phyloP scores from a whole-genome alignment of 2,329 filamentous ascomycete genomes.

The Colletotrichum spinosum region DNA sequence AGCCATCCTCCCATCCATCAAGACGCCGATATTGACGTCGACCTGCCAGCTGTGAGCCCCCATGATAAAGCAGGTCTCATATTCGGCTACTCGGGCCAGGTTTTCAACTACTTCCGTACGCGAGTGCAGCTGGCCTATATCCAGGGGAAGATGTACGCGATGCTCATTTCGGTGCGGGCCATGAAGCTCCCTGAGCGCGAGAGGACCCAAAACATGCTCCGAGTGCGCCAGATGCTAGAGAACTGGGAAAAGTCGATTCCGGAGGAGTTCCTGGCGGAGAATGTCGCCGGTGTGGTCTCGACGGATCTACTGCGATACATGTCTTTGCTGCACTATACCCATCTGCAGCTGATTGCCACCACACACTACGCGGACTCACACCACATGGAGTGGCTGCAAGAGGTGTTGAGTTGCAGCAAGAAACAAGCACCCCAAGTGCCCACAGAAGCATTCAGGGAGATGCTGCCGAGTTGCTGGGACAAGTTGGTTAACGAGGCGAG shows the following conservation, averaged over 20 bases:
- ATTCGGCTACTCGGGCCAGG: slow-evolving; percentile 10
- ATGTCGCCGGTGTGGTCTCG: neutral
- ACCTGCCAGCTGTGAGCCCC: slow-evolving; percentile 20
- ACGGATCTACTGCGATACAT: slow-evolving; percentile 19
- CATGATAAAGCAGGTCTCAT: slow-evolving; percentile 24
- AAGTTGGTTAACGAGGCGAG: slow-evolving; percentile 25
- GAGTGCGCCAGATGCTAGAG: slow-evolving; percentile 23
- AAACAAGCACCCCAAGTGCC: neutral
- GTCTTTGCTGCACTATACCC: slow-evolving; percentile 26
- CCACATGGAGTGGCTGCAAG: slow-evolving; percentile 28
- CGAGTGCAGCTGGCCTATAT: slow-evolving; percentile 31
- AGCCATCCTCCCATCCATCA: slow-evolving; percentile 30
- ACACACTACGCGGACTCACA: slow-evolving; percentile 29
- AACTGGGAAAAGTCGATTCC: slow-evolving; percentile 27
- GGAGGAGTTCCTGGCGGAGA: slow-evolving; percentile 15
- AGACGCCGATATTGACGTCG: slow-evolving; percentile 33
- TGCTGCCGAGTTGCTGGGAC: slow-evolving; percentile 22
- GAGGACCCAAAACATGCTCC: slow-evolving; percentile 7
- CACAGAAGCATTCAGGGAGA: neutral
- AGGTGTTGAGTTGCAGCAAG: slow-evolving; percentile 14
- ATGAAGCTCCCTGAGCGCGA: slow-evolving; percentile 11
- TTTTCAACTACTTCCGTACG: slow-evolving; percentile 32
- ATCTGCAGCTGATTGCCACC: slow-evolving; percentile 19
- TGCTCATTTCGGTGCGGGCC: slow-evolving; percentile 24
- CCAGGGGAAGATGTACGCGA: slow-evolving; percentile 34